Evolutionary conservation across 768 basidiomycete species (phyloP).

Genomic region (Lactarius evosmus): DNA sequence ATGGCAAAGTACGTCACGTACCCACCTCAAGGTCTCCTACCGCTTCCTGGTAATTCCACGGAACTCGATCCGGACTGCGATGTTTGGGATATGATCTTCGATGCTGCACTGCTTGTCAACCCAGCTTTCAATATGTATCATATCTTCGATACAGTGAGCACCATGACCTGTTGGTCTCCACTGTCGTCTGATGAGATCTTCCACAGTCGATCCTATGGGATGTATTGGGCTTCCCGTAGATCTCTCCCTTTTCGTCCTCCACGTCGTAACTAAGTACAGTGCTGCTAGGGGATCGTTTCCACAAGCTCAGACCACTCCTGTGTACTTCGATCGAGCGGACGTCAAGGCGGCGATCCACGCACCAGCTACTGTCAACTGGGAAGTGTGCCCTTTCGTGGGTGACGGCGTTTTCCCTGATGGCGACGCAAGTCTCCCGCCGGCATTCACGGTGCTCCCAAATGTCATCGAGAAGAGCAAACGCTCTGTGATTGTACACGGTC

Average conservation of each 20-base stretch:
- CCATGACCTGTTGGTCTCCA: neutral
- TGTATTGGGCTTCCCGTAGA: slow-evolving; percentile 77
- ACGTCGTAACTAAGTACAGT: neutral
- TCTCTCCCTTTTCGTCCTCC: neutral
- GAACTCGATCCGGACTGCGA: slow-evolving; percentile 53
- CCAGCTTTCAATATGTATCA: slow-evolving; percentile 78
- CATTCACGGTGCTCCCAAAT: slow-evolving; percentile 62
- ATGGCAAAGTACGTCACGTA: slow-evolving; percentile 58
- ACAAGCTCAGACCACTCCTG: slow-evolving; percentile 50
- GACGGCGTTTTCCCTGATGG: slow-evolving; percentile 58
- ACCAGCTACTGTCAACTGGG: slow-evolving; percentile 57
- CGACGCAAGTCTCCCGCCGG: slow-evolving; percentile 59
- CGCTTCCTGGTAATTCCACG: slow-evolving; percentile 59
- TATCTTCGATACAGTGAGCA: slow-evolving; percentile 61
- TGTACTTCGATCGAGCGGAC: slow-evolving; percentile 68
- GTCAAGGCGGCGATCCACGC: slow-evolving; percentile 74
- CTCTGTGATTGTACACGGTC: slow-evolving; percentile 66
- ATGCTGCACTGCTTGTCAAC: slow-evolving; percentile 58
- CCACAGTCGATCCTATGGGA: slow-evolving; percentile 64
- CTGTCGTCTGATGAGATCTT: neutral
- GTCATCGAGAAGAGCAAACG: slow-evolving; percentile 74
- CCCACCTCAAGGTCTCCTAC: slow-evolving; percentile 64
- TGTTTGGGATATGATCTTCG: slow-evolving; percentile 63
- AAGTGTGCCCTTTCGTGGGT: slow-evolving; percentile 50
- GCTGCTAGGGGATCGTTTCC: slow-evolving; percentile 49